A percentile compares a stretch with the other conserved stretches of the same genome.
These are phyloP conservation scores for Phtheirospermum japonicum DNA, from an alignment of 257 asterid genomes.

Conservation along the genomic window DNA sequence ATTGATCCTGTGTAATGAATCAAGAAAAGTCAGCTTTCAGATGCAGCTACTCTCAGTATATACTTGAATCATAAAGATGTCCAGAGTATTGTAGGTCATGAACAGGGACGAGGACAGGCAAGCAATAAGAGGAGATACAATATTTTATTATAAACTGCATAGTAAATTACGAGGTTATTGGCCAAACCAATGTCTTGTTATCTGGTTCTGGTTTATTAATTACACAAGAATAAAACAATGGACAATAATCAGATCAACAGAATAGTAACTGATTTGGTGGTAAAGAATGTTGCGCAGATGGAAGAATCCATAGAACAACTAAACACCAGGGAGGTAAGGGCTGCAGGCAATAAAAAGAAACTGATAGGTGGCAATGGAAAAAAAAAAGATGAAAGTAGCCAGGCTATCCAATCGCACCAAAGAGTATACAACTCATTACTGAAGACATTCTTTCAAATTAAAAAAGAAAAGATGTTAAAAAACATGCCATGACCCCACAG, in stretches of 20 bases:
- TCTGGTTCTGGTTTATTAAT: constrained; percentile 20
- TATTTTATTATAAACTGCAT: no score
- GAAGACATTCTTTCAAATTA: no score
- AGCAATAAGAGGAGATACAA: no score
- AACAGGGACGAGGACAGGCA: no score
- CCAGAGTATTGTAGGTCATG: no score
- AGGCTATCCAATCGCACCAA: constrained; percentile 4
- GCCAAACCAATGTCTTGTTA: not conserved
- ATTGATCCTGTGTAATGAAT: constrained; percentile 58
- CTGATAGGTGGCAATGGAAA: constrained; percentile 12
- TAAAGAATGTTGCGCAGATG: no score
- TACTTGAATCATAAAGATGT: no score
- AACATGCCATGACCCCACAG: not conserved
- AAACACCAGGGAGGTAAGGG: not conserved
- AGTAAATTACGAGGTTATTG: not conserved
- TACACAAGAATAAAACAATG: not conserved
- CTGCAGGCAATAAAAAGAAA: constrained; percentile 3
- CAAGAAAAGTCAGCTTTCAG: constrained; percentile 21
- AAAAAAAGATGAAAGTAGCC: not conserved
- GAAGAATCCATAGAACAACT: no score
- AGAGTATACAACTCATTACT: not conserved
- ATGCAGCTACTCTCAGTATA: not conserved
- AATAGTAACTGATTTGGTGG: no score
- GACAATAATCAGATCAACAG: no score
- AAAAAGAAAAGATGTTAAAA: not conserved